Percentiles rank a stretch among this genome's conserved stretches.
Evolutionary conservation across 768 basidiomycete species (phyloP).

Genomic region (Russula virescens): DNA sequence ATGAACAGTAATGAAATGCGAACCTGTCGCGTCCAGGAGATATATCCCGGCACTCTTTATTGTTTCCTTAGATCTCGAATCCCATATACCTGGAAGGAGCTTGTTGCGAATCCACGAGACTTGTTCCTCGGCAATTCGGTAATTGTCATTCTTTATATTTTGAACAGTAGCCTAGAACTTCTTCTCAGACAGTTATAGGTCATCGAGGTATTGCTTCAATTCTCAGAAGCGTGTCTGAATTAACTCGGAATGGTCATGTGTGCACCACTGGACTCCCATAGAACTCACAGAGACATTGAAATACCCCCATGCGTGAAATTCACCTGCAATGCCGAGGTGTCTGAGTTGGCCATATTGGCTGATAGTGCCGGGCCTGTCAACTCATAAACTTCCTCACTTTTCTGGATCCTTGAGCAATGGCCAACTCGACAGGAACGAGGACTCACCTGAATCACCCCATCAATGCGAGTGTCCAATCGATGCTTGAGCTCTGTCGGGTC

Average conservation of each 20-base stretch:
- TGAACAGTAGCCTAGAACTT: constrained; percentile 52
- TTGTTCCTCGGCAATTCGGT: constrained; percentile 89
- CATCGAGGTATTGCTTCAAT: constrained; percentile 64
- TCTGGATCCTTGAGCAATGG: constrained; percentile 9
- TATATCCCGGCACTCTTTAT: constrained; percentile 41
- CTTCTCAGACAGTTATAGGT: constrained; percentile 34
- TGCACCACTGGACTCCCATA: background rate
- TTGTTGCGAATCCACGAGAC: constrained; percentile 91
- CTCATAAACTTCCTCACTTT: constrained; percentile 67
- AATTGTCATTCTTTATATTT: constrained; percentile 79
- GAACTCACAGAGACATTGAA: constrained; percentile 81
- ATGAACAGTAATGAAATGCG: constrained; percentile 19
- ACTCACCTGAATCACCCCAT: constrained; percentile 81
- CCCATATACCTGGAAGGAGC: constrained; percentile 63
- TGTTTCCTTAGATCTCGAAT: constrained; percentile 36
- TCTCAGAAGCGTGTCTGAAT: constrained; percentile 76
- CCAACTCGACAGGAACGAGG: background rate
- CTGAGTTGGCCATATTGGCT: background rate
- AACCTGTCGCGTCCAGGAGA: constrained; percentile 66
- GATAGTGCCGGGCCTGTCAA: constrained; percentile 35
- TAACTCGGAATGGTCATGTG: background rate
- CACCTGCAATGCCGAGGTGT: constrained; percentile 3
- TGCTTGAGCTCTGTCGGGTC: constrained; percentile 53
- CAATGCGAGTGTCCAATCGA: constrained; percentile 75
- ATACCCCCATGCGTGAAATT: constrained; percentile 83